Evolutionary conservation across 257 asterid genomes (phyloP), one percentile per base, ranked within the genome.

Genomic region (Plantago elongata): DNA sequence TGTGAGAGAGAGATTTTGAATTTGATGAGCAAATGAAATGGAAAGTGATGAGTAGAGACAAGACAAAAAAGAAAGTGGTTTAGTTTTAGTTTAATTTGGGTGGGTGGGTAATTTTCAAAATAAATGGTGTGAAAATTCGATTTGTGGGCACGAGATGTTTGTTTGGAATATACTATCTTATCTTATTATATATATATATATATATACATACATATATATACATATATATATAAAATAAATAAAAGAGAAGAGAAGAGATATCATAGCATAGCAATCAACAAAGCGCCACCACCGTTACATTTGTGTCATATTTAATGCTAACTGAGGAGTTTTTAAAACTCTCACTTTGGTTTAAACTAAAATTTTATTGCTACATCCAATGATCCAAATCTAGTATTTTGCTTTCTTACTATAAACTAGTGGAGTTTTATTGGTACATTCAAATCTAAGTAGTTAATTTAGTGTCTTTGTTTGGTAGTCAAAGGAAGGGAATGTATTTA

Each of bases 1-100:
- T 79, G 61, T 56, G 66, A 59, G 9, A 65, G 66, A 59, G 9
- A 65, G 71, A 56, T 65, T 77, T 72, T 69, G 80, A 77, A 62
- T 69, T 68, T 61, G 76, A 70, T 13, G 50, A 64, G 27, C 27
- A 22, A 22, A 22, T 22, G 27, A 22, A 22, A 22, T 22, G 27
- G 27, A 22, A 22, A 22, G 27, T 51, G 54, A 22, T 30, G 30
- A 37, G 3, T n/a, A 55, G 64, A 64, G 67, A 60, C 14, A 37
- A 54, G 49, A 34, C 54, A 51, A 71, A 45, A 38, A 61, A 51
- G 69, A 50, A 50, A 64, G 54, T 65, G 61, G 56, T 17, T 69
- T 30, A n/a, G n/a, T n/a, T n/a, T n/a, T 65, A 58, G 56, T 17
- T 69, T 6, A 7, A 16, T 50, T 45, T 67, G 61, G 66, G 62